phyloP scores from a whole-genome alignment of 345 rosid species.

The Psidium friedrichsthalianum region DNA sequence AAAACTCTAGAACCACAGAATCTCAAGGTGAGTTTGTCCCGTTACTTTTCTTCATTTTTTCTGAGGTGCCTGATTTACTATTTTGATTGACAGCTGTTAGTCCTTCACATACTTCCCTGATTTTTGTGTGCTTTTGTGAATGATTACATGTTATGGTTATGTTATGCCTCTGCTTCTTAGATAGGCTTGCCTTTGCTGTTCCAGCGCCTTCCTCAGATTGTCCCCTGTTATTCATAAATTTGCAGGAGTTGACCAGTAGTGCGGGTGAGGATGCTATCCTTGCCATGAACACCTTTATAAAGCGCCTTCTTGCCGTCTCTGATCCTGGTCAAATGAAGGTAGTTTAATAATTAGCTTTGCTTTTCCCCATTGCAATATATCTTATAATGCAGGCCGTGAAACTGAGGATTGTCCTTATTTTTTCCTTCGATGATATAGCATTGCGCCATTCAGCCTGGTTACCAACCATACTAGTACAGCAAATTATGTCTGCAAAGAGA shows the following conservation, averaged over 20 bases:
- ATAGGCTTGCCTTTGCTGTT: not conserved
- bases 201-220: not conserved
- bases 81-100: not conserved
- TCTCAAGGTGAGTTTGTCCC: conserved; percentile 50
- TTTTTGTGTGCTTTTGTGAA: not conserved
- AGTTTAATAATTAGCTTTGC: not conserved
- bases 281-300: conserved; percentile 90
- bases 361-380: not conserved
- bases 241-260: conserved; percentile 77
- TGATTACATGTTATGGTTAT: not conserved
- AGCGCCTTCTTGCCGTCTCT: conserved; percentile 81
- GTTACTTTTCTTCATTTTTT: not conserved
- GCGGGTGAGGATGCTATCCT: conserved; percentile 92
- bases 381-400: not conserved
- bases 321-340: conserved; percentile 91
- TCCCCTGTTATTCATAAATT: not conserved
- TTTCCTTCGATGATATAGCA: not conserved
- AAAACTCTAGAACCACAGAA: conserved; percentile 92
- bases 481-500: not conserved
- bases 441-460: too few species aligned
- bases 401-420: not conserved
- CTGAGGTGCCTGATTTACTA: not conserved
- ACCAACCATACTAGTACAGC: not conserved
- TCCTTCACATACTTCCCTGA: not conserved
- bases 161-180: not conserved